Evolutionary conservation across 495 filamentous ascomycete genomes (phyloP).

Genomic region (Rostrohypoxylon terebratum): DNA sequence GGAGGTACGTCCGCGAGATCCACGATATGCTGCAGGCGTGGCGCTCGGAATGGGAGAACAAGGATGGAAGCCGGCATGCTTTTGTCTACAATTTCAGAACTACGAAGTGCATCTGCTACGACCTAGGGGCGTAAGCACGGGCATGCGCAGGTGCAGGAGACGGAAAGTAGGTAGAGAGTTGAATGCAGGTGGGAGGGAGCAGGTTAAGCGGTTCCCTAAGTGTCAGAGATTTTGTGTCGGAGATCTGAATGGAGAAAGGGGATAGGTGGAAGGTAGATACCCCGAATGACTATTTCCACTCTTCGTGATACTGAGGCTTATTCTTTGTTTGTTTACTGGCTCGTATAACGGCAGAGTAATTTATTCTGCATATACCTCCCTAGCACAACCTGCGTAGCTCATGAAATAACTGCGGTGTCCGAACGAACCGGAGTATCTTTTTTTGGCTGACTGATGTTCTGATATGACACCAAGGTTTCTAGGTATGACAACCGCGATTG

Average conservation of each 20-base stretch:
- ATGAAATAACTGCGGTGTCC: no score
- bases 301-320: not conserved
- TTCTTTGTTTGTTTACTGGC: not conserved
- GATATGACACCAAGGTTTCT: no score
- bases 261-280: conserved; percentile 26
- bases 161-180: not conserved
- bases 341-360: not conserved
- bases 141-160: not conserved
- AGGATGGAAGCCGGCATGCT: conserved; percentile 67
- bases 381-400: no score
- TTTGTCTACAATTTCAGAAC: conserved; percentile 88
- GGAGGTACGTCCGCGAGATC: conserved; percentile 87
- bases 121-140: conserved; percentile 64
- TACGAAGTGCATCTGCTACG: conserved; percentile 79
- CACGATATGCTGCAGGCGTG: conserved; percentile 77
- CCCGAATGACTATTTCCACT: conserved; percentile 31
- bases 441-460: no score
- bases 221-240: not conserved
- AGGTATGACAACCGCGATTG: no score
- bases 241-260: not conserved
- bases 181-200: not conserved
- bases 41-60: conserved; percentile 67
- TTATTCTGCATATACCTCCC: not conserved
- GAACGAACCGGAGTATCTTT: no score
- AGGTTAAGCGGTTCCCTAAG: not conserved